These are phyloP conservation scores for Tarenaya hassleriana DNA, from an alignment of 345 rosid genomes.

Conservation along the genomic window DNA sequence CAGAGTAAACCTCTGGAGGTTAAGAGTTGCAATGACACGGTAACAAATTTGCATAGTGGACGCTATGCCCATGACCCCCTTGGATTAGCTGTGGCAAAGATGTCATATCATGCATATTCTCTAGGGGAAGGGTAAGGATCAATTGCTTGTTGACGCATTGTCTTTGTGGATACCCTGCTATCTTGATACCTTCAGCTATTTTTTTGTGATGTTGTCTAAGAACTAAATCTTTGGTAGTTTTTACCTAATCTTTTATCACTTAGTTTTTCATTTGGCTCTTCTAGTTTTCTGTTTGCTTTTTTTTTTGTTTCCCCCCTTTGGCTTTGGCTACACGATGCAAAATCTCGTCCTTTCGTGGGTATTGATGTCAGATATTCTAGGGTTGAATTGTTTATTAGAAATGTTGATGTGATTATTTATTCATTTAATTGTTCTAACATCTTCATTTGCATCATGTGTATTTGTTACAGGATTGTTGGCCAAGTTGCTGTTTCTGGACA, in stretches of 20 bases:
- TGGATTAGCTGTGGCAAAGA: conserved; percentile 77
- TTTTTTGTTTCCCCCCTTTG: not conserved
- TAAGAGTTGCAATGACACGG: conserved; percentile 33
- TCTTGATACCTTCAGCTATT: conserved; percentile 5
- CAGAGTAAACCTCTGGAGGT: conserved; percentile 34
- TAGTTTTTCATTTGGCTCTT: not conserved
- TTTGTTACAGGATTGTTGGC: conserved; percentile 70
- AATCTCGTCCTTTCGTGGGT: conserved; percentile 1
- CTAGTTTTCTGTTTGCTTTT: not conserved
- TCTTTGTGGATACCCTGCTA: not conserved
- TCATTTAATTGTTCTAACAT: not conserved
- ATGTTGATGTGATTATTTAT: not conserved
- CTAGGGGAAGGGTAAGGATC: conserved; percentile 82
- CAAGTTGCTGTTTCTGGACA: conserved; percentile 75
- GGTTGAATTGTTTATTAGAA: conserved; percentile 1
- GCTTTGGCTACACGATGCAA: conserved; percentile 9
- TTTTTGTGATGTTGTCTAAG: conserved; percentile 13
- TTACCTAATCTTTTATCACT: not conserved
- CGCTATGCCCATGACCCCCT: conserved; percentile 44
- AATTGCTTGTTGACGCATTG: conserved; percentile 13
- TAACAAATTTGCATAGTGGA: conserved; percentile 35
- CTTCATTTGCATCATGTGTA: conserved; percentile 12
- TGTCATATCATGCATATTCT: conserved; percentile 80
- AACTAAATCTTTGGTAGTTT: not conserved
- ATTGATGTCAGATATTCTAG: not conserved